Evolutionary conservation across 257 asterid genomes (phyloP).

Genomic region (Solanum clarkiae): DNA sequence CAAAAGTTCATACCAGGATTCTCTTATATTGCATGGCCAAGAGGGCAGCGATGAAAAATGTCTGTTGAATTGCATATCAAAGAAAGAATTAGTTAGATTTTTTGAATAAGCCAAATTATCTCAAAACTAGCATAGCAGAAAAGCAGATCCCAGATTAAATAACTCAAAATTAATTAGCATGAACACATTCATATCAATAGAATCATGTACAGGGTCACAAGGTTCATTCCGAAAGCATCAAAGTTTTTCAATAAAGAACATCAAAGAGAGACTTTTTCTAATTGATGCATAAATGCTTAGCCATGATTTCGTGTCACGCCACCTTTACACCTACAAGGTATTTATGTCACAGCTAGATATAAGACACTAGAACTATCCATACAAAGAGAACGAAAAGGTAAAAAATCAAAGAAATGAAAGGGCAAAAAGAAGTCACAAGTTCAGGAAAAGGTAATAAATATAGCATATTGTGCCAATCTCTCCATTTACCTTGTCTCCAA

Average conservation of each 20-base stretch:
- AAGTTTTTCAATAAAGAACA: not conserved
- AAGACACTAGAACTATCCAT: not conserved
- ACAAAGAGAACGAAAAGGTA: not conserved
- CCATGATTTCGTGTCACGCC: not conserved
- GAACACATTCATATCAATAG: not conserved
- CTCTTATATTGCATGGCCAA: slow-evolving; percentile 69
- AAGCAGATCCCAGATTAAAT: not conserved
- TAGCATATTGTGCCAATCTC: not conserved
- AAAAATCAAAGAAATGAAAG: not conserved
- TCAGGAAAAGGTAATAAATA: not conserved
- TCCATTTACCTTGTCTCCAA: slow-evolving; percentile 79
- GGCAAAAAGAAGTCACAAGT: not conserved
- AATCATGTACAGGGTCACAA: not conserved
- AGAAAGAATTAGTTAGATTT: not conserved
- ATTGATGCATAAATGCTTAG: not conserved
- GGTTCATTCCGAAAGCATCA: not conserved
- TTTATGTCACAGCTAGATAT: not conserved
- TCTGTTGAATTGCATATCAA: slow-evolving; percentile 32
- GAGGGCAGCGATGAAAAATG: slow-evolving; percentile 74
- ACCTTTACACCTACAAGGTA: not conserved
- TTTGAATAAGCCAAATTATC: not conserved
- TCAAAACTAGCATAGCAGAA: not conserved
- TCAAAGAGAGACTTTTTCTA: too few relatives aligned
- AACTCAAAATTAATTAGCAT: not conserved
- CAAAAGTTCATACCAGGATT: slow-evolving; percentile 37